Conservation (phyloP, 2,329 filamentous ascomycete species). For the Paecilomyces variotii region DNA sequence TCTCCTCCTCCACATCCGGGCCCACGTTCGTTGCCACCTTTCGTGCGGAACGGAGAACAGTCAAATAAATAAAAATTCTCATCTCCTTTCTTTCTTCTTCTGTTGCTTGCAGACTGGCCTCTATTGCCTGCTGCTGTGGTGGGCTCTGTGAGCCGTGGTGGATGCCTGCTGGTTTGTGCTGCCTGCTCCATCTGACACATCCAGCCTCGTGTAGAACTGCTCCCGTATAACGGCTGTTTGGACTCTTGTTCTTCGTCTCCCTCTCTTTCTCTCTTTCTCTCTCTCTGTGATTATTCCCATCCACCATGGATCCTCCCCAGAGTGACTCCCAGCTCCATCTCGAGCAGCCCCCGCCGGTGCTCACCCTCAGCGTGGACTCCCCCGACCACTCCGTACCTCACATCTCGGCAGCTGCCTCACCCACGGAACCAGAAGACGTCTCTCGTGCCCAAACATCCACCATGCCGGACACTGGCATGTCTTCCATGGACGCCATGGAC, state of each 20-base stretch:
- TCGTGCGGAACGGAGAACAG: neutral
- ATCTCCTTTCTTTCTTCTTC: no score
- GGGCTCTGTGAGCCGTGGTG: neutral
- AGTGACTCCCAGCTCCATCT: neutral
- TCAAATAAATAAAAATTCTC: no score
- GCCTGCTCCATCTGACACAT: neutral
- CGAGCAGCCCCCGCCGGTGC: neutral
- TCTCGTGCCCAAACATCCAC: neutral
- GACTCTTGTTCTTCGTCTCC: no score
- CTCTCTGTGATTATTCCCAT: neutral
- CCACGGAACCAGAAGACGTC: neutral
- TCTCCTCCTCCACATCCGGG: neutral
- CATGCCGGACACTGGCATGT: neutral
- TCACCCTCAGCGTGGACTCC: neutral
- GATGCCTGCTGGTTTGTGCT: neutral
- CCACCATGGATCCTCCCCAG: neutral
- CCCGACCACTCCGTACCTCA: neutral
- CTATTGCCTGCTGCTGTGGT: neutral
- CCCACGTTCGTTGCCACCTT: no score
- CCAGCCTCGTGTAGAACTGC: neutral
- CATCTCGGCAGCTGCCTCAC: neutral
- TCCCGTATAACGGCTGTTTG: no score
- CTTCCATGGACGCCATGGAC: conserved; percentile 11
- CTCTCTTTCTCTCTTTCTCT: conserved; percentile 5
- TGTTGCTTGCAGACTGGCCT: no score